phyloP scores from a whole-genome alignment of 2,329 filamentous ascomycete genomes.

The Zelopaecilomyces penicillatus region DNA sequence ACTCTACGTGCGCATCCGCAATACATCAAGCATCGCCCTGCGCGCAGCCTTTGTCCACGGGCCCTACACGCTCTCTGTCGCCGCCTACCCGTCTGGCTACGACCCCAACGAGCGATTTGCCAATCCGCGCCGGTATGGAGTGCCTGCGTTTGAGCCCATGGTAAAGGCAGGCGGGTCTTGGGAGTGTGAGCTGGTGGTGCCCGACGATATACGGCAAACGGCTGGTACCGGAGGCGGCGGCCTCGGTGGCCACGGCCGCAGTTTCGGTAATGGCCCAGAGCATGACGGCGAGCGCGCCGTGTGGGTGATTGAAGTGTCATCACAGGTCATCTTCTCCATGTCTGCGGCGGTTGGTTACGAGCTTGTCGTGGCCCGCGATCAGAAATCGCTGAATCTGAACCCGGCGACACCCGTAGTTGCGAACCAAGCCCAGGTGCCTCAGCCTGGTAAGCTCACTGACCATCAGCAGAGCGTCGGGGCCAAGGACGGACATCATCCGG shows the following conservation, averaged over 20 bases:
- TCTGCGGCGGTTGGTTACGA: slow-evolving; percentile 86
- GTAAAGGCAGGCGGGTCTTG: slow-evolving; percentile 89
- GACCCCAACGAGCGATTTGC: slow-evolving; percentile 73
- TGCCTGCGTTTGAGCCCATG: slow-evolving; percentile 91
- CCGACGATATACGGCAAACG: slow-evolving; percentile 63
- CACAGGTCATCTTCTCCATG: slow-evolving; percentile 88
- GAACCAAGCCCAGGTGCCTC: slow-evolving; percentile 41
- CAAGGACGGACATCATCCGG: slow-evolving; percentile 50
- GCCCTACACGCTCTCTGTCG: slow-evolving; percentile 82
- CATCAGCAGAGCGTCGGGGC: slow-evolving; percentile 56
- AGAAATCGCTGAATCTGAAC: slow-evolving; percentile 67
- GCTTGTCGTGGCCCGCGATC: slow-evolving; percentile 74
- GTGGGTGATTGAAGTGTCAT: slow-evolving; percentile 87
- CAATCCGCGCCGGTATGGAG: slow-evolving; percentile 60
- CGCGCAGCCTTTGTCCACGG: slow-evolving; percentile 95
- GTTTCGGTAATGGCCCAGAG: slow-evolving; percentile 36
- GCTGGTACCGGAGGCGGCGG: slow-evolving; percentile 40
- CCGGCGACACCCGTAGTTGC: slow-evolving; percentile 38
- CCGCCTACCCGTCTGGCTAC: slow-evolving; percentile 77
- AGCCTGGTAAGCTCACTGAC: slow-evolving; percentile 67
- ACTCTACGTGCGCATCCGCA: slow-evolving; percentile 81
- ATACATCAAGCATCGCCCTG: slow-evolving; percentile 81
- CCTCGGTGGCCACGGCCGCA: slow-evolving; percentile 32
- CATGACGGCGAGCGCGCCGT: slow-evolving; percentile 52
- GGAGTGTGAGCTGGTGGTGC: slow-evolving; percentile 71